Conservation (phyloP, 202 grass and related monocot genomes). For the Dendrocalamus latiflorus region DNA sequence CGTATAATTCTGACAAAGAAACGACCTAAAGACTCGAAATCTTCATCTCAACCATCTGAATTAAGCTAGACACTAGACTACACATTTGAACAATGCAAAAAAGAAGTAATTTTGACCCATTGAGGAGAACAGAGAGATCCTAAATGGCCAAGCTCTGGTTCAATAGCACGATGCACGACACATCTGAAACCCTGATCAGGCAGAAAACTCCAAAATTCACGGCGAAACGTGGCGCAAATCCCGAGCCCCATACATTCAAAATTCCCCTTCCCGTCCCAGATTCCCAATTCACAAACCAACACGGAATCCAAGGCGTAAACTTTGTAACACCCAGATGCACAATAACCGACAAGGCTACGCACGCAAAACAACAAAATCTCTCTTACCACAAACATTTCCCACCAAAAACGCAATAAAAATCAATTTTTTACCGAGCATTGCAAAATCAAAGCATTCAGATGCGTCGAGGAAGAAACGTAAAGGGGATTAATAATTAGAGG, state of each 20-base stretch:
- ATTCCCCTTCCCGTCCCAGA: constrained; percentile 10
- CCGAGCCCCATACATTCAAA: constrained; percentile 11
- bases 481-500: no score
- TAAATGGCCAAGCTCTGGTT: constrained; percentile 12
- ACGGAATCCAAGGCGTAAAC: not conserved
- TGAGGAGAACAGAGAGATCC: constrained; percentile 12
- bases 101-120: not conserved
- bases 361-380: constrained; percentile 14
- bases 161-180: not conserved
- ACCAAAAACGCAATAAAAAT: not conserved
- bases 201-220: constrained; percentile 30
- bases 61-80: not conserved
- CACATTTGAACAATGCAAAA: not conserved
- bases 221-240: constrained; percentile 34
- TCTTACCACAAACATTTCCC: not conserved
- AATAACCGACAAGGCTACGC: not conserved
- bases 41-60: not conserved
- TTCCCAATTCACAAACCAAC: constrained; percentile 19
- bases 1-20: not conserved
- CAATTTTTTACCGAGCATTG: not conserved
- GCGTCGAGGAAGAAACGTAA: not conserved
- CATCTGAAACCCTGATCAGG: not conserved
- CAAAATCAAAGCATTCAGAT: not conserved
- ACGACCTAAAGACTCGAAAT: not conserved
- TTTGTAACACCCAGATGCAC: not conserved